Conservation (phyloP, 306 rosid species). For the Begonia loranthoides region DNA sequence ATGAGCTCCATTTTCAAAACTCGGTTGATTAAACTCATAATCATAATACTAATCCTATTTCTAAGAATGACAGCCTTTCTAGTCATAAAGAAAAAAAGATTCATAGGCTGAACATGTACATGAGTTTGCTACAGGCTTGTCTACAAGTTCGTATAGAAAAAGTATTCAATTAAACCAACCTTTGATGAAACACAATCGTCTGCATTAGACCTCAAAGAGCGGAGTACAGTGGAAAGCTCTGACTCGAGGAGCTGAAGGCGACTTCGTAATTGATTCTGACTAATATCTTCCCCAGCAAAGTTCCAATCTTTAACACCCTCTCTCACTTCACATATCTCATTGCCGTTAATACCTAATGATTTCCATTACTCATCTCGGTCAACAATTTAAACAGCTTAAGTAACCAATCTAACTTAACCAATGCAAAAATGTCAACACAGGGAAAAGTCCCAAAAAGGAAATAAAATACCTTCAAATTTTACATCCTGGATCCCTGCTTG, state of each 20-base stretch:
- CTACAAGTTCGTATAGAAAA: slow-evolving; percentile 1
- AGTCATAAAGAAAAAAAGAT: too few relatives aligned
- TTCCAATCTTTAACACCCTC: slow-evolving; percentile 17
- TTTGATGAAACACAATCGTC: slow-evolving; percentile 13
- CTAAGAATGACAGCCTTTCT: too few relatives aligned
- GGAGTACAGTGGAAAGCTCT: slow-evolving; percentile 51
- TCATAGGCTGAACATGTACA: too few relatives aligned
- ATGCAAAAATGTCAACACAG: neutral
- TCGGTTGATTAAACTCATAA: too few relatives aligned
- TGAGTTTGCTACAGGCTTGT: too few relatives aligned
- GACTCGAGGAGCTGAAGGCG: slow-evolving; percentile 47
- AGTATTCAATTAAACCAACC: slow-evolving; percentile 17
- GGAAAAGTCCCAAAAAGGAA: neutral
- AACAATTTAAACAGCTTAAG: slow-evolving; percentile 51
- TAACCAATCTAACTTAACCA: slow-evolving; percentile 15
- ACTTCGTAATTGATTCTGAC: slow-evolving; percentile 25
- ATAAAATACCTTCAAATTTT: slow-evolving; percentile 51
- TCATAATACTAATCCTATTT: too few relatives aligned
- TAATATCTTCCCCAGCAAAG: slow-evolving; percentile 19
- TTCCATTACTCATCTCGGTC: slow-evolving; percentile 15
- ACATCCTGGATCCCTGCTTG: slow-evolving; percentile 34
- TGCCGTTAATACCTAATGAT: slow-evolving; percentile 18
- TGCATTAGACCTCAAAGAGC: slow-evolving; percentile 33
- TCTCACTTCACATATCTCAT: slow-evolving; percentile 16
- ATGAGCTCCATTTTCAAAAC: too few relatives aligned